Percentiles rank a stretch among this genome's conserved stretches.
Conservation (phyloP, 768 basidiomycete genomes). For the Lentinus tigrinus region DNA sequence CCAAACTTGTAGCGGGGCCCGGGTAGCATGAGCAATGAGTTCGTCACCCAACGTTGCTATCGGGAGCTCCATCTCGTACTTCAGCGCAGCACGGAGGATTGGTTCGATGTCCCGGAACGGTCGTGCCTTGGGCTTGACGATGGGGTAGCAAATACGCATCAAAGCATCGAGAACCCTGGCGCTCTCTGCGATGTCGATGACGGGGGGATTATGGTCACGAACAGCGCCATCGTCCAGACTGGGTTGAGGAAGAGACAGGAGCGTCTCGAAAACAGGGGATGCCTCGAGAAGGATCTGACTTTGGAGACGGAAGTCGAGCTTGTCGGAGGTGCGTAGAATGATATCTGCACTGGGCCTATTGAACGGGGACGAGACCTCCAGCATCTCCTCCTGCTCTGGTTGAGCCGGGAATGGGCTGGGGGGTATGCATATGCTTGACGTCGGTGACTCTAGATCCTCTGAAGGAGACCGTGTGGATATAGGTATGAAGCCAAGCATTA, state of each 20-base stretch:
- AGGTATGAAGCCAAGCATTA: too few species aligned
- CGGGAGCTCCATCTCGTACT: conserved; percentile 15
- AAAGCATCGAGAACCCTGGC: conserved; percentile 12
- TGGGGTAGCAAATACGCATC: conserved; percentile 32
- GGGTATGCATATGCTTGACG: too few species aligned
- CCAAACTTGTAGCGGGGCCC: background rate
- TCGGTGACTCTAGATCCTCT: too few species aligned
- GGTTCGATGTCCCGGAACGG: background rate
- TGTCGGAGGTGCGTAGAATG: conserved; percentile 55
- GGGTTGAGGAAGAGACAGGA: conserved; percentile 39
- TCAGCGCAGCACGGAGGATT: conserved; percentile 25
- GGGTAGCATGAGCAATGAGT: background rate
- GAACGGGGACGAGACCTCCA: conserved; percentile 9
- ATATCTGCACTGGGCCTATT: conserved; percentile 35
- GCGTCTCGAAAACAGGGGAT: conserved; percentile 56
- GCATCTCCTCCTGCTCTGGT: background rate
- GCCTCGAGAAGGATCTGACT: conserved; percentile 53
- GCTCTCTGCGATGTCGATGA: conserved; percentile 8
- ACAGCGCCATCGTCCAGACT: background rate
- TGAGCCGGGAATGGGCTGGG: too few species aligned
- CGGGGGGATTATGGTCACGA: background rate
- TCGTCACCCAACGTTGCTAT: background rate
- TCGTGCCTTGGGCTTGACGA: conserved; percentile 21
- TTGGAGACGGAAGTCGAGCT: conserved; percentile 48
- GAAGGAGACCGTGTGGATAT: too few species aligned